Evolutionary conservation across 495 filamentous ascomycete species (phyloP).

Genomic region (Durotheca rogersii): DNA sequence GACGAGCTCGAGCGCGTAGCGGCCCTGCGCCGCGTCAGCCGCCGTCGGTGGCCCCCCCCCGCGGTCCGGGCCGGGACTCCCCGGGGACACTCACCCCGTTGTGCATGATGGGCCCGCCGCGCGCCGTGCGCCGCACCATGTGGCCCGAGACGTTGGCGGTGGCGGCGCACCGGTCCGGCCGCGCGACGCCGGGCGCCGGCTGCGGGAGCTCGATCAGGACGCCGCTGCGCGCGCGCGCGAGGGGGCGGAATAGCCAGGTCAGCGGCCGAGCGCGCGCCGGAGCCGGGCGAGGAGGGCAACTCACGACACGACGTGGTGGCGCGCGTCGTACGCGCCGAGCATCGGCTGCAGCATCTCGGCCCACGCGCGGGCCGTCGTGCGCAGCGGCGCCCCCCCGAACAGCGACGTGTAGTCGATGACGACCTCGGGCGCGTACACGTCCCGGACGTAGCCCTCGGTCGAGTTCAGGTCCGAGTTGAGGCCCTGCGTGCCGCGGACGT

Average conservation of each 20-base stretch:
- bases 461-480: conserved; percentile 30
- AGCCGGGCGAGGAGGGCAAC: conserved; percentile 1
- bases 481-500: too few relatives aligned
- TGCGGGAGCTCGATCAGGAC: conserved; percentile 31
- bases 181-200: conserved; percentile 8
- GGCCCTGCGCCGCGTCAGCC: conserved; percentile 4
- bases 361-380: conserved; percentile 26
- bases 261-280: too few relatives aligned
- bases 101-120: conserved; percentile 24
- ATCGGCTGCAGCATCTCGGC: conserved; percentile 12
- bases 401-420: conserved; percentile 38
- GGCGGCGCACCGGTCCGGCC: conserved; percentile 24
- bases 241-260: background rate
- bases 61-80: background rate
- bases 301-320: conserved; percentile 34
- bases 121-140: conserved; percentile 10
- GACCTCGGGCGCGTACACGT: conserved; percentile 31
- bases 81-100: conserved; percentile 25
- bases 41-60: background rate
- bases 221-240: conserved; percentile 7
- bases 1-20: conserved; percentile 22
- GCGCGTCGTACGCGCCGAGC: conserved; percentile 19
- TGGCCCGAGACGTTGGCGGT: conserved; percentile 16
- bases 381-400: conserved; percentile 28
- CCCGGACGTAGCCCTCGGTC: conserved; percentile 15